Base-by-base conservation (phyloP, 345 rosid species). In the Pistacia atlantica region DNA sequence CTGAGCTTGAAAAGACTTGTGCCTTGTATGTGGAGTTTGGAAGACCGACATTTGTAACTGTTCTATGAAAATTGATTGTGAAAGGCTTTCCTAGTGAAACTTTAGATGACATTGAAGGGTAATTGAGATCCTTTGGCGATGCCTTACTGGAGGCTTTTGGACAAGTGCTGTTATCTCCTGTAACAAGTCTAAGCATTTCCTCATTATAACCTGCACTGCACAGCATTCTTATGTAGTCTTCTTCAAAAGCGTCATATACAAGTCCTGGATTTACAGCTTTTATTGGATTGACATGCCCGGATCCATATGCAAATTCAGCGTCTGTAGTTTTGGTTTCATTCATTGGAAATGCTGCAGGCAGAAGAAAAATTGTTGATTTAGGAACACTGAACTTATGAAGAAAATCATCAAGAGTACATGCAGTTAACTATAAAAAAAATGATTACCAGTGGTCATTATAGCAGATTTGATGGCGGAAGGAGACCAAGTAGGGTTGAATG, bases 381-480 rank as follows among this genome's bases (percentile, higher is more conserved):
- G n/a, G 63, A 55, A 54, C 3, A 20, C 1, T 25, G 2, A 67
- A 22, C 18, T 38, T 8, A 28, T 18, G 18, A 4, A 8, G 20
- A 7, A n/a, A 58, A 9, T 38, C 5, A 72, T 31, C 42, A 13
- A 8, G 20, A 42, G 25, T 22, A 0, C 14, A 56, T 1, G 20
- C 20, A 28, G 2, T 7, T 52, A 17, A 8, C 11, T 1, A 45
- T 17, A 4, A 28, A 16, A 16, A 4, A 62, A 17, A 7, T 42
- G 20, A 61, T 84, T 82, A 87, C 95, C 89, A 2, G 89, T 88
- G 17, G 92, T 91, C 92, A 88, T 86, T 22, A 89, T 72, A 13
- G 93, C 88, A 17, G 95, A 89, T 80, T 87, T 83, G 73, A 90
- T 87, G 56, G 91, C 86, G 2, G 92, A 78, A 77, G 91, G 89